These are phyloP conservation scores for Russula emetica DNA, from an alignment of 768 basidiomycete genomes.

Conservation along the genomic window DNA sequence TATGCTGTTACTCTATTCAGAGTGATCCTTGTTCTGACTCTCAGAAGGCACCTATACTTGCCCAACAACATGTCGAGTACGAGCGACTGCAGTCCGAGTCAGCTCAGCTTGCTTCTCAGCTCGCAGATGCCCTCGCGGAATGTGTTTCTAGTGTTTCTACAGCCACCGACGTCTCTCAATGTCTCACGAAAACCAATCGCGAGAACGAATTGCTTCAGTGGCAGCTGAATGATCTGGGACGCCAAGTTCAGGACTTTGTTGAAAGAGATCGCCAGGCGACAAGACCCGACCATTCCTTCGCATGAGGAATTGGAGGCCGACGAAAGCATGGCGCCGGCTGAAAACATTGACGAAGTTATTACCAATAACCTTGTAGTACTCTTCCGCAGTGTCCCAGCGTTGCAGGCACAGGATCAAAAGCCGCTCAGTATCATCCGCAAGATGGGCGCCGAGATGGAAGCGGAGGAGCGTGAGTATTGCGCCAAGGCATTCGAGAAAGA, in stretches of 20 bases:
- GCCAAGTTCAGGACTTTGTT: conserved; percentile 78
- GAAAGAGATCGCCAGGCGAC: conserved; percentile 79
- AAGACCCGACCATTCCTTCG: too few species aligned
- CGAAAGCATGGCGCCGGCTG: conserved; percentile 44
- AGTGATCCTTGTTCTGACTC: too few species aligned
- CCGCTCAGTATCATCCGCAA: conserved; percentile 79
- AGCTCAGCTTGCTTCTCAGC: conserved; percentile 68
- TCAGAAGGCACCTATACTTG: too few species aligned
- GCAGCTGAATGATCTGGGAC: conserved; percentile 26
- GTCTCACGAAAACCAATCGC: conserved; percentile 23
- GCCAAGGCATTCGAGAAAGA: conserved; percentile 65
- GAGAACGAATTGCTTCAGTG: conserved; percentile 26
- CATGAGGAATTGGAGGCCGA: conserved; percentile 54
- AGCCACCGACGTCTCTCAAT: conserved; percentile 49
- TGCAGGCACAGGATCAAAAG: conserved; percentile 93
- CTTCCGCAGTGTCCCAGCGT: conserved; percentile 71
- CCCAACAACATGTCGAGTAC: too few species aligned
- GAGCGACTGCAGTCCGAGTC: too few species aligned
- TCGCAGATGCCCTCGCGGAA: conserved; percentile 65
- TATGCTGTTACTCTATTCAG: conserved; percentile 43
- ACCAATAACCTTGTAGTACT: conserved; percentile 87
- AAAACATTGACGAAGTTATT: conserved; percentile 74
- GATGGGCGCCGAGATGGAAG: conserved; percentile 80
- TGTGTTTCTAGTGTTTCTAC: conserved; percentile 59
- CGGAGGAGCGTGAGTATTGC: conserved; percentile 72